Evolutionary conservation across 371 early-diverging fungal species (phyloP).

Genomic region (Lichtheimia ramosa): DNA sequence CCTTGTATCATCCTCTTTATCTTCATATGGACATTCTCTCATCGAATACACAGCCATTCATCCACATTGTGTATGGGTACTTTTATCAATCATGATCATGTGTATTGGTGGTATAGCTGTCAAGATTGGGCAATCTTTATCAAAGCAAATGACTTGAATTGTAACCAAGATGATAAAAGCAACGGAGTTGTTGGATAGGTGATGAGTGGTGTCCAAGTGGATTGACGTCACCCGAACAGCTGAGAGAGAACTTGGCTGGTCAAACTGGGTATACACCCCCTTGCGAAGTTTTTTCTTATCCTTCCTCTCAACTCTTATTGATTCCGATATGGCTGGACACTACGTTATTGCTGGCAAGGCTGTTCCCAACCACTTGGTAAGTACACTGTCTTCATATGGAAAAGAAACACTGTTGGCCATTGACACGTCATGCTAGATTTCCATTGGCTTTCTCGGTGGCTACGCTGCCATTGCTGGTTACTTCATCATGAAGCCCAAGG

Average conservation of each 20-base stretch:
- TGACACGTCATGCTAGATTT: constrained; percentile 20
- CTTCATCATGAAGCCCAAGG: constrained; percentile 48
- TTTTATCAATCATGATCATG: too few species aligned
- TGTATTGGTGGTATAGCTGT: too few species aligned
- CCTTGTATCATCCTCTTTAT: too few species aligned
- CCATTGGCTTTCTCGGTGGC: constrained; percentile 51
- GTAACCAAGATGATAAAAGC: too few species aligned
- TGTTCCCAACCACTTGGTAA: constrained; percentile 51
- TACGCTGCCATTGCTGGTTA: constrained; percentile 40
- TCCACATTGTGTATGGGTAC: too few species aligned
- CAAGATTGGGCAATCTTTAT: too few species aligned
- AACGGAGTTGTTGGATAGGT: too few species aligned
- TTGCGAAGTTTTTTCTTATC: constrained; percentile 4
- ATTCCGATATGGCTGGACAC: constrained; percentile 44
- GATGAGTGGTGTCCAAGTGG: too few species aligned
- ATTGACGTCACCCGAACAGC: too few species aligned
- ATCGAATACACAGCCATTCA: too few species aligned
- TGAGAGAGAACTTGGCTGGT: not conserved
- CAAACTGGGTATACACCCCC: not conserved
- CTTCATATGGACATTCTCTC: too few species aligned
- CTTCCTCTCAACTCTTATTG: not conserved
- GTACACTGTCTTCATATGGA: not conserved
- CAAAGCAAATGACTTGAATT: too few species aligned
- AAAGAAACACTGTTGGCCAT: not conserved
- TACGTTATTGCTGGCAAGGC: constrained; percentile 54